Conservation (phyloP, 2,329 filamentous ascomycete genomes). For the Fusarium sp. region DNA sequence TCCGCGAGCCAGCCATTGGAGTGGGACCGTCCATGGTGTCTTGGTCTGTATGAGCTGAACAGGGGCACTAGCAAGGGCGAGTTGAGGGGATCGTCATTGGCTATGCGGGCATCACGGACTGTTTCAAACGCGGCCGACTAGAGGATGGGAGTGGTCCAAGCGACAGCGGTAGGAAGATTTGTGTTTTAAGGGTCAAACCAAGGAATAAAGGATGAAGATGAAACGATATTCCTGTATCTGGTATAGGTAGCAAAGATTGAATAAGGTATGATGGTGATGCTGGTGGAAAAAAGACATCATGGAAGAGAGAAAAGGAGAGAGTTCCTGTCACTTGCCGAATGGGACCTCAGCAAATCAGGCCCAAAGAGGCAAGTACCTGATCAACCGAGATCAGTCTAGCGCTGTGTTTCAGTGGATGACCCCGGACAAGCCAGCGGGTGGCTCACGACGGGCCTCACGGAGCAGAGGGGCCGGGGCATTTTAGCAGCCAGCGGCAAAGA, state of each 20-base stretch:
- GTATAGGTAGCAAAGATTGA: constrained; percentile 4
- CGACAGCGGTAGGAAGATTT: background rate
- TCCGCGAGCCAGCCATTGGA: constrained; percentile 32
- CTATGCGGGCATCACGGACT: constrained; percentile 23
- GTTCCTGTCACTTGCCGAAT: constrained; percentile 10
- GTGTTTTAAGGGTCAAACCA: background rate
- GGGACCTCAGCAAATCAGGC: constrained; percentile 11
- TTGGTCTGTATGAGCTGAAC: background rate
- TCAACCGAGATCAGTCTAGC: constrained; percentile 33
- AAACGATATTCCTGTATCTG: constrained; percentile 9
- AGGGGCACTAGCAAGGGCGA: constrained; percentile 24
- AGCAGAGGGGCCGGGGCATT: constrained; percentile 2
- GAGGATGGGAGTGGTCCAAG: constrained; percentile 15
- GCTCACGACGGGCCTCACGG: constrained; percentile 26
- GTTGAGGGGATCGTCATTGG: constrained; percentile 41
- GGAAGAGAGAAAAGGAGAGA: constrained; percentile 22
- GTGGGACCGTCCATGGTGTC: constrained; percentile 44
- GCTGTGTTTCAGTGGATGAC: constrained; percentile 45
- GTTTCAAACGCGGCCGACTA: constrained; percentile 41
- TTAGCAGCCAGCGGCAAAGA: constrained; percentile 20
- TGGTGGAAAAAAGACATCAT: background rate
- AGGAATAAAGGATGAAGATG: constrained; percentile 14
- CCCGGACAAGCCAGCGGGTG: constrained; percentile 35
- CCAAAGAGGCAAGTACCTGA: constrained; percentile 18
- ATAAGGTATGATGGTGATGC: background rate